phyloP scores from a whole-genome alignment of 2,329 filamentous ascomycete species.

The Fusarium verrucosum region DNA sequence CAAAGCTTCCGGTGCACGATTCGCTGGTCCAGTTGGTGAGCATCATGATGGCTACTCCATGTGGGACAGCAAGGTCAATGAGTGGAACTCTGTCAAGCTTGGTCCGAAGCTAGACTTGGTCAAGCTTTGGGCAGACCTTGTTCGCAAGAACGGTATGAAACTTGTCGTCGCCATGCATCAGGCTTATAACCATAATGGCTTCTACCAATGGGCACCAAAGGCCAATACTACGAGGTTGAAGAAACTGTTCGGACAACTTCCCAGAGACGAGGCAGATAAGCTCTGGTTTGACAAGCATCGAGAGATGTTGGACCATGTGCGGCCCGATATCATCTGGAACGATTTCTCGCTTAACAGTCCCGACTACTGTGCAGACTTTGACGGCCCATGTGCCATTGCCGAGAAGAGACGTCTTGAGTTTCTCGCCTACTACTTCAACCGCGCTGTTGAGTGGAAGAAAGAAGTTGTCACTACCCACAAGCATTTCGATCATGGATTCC shows the following conservation, averaged over 20 bases:
- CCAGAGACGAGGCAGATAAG: not conserved
- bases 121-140: conserved; percentile 6
- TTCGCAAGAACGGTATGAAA: conserved; percentile 15
- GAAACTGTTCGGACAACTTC: not conserved
- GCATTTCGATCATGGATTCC: conserved; percentile 15
- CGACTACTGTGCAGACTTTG: not conserved
- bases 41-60: conserved; percentile 25
- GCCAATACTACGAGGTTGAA: conserved; percentile 8
- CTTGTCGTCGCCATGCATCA: conserved; percentile 23
- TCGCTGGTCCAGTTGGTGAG: conserved; percentile 16
- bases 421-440: conserved; percentile 15
- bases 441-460: conserved; percentile 7
- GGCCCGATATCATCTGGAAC: conserved; percentile 20
- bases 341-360: conserved; percentile 13
- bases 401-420: conserved; percentile 7
- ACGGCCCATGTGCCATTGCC: conserved; percentile 5
- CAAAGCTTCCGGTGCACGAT: conserved; percentile 9
- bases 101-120: conserved; percentile 13
- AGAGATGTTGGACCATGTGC: conserved; percentile 16
- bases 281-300: conserved; percentile 16
- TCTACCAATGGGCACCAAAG: conserved; percentile 15
- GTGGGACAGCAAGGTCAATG: conserved; percentile 20
- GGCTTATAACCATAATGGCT: conserved; percentile 21
- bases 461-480: conserved; percentile 15
- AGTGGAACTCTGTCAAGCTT: conserved; percentile 17